A percentile compares a stretch with the other conserved stretches of the same genome.
Conservation (phyloP, 2,329 filamentous ascomycete genomes). For the Samsoniella hepiali region DNA sequence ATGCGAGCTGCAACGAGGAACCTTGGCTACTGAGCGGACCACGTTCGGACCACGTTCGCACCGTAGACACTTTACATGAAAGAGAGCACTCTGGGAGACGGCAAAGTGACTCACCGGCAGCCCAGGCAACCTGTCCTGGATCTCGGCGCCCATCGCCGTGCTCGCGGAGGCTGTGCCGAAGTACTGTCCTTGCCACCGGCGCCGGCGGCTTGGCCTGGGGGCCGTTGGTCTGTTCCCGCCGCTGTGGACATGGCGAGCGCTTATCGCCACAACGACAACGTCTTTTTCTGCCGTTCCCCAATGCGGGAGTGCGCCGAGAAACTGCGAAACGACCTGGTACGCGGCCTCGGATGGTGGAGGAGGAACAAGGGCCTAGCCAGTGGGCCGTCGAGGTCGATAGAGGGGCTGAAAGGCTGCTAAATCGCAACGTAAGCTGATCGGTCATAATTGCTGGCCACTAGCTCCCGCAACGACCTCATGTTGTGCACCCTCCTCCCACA, state of each 20-base stretch:
- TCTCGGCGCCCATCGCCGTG: not conserved
- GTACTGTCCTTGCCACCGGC: not conserved
- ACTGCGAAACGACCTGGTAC: not conserved
- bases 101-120: not conserved
- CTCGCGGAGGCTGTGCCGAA: not conserved
- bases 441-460: no score
- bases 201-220: not conserved
- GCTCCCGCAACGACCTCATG: no score
- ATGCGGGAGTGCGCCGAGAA: not conserved
- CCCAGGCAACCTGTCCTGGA: conserved; percentile 1
- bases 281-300: not conserved
- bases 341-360: no score
- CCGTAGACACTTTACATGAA: not conserved
- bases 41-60: no score
- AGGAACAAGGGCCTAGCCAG: no score
- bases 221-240: not conserved
- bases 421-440: no score
- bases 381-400: no score
- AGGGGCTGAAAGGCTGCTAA: no score
- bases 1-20: not conserved
- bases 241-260: not conserved
- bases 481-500: no score
- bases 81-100: not conserved
- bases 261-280: not conserved
- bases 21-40: no score